Evolutionary conservation across 2,329 filamentous ascomycete genomes (phyloP).

Genomic region (Karstenula rhodostoma): DNA sequence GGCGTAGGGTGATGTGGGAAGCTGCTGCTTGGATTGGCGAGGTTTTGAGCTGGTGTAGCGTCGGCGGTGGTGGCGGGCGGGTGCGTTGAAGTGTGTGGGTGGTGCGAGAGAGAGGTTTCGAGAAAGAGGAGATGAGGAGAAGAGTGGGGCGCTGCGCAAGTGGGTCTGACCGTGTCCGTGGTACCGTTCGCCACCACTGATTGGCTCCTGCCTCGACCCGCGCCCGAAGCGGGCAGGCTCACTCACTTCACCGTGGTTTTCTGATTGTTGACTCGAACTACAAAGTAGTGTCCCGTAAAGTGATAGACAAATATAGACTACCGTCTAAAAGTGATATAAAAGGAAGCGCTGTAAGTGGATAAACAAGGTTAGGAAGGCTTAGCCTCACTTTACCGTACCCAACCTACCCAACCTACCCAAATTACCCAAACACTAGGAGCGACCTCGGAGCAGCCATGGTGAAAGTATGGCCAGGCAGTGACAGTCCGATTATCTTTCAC

Average conservation of each 20-base stretch:
- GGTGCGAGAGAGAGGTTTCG: slow-evolving; percentile 7
- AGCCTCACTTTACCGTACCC: too few relatives aligned
- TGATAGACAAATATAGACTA: too few relatives aligned
- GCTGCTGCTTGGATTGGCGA: neutral
- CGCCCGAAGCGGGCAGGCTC: neutral
- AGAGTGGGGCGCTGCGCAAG: slow-evolving; percentile 3
- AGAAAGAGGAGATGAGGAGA: slow-evolving; percentile 14
- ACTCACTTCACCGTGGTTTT: neutral
- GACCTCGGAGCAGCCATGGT: neutral
- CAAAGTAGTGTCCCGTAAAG: too few relatives aligned
- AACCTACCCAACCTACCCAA: too few relatives aligned
- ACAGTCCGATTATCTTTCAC: neutral
- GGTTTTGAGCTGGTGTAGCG: slow-evolving; percentile 2
- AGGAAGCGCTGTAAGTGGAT: too few relatives aligned
- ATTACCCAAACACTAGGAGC: neutral
- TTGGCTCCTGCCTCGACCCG: slow-evolving; percentile 6
- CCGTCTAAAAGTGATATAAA: too few relatives aligned
- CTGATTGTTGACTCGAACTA: too few relatives aligned
- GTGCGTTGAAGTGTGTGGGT: neutral
- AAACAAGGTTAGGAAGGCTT: too few relatives aligned
- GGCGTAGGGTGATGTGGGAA: slow-evolving; percentile 14
- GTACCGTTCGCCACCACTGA: neutral
- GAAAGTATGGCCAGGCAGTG: neutral
- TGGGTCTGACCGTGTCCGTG: slow-evolving; percentile 1
- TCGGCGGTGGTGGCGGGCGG: neutral